phyloP scores from a whole-genome alignment of 805 yeast species.

The Yamadazyma insecticola region DNA sequence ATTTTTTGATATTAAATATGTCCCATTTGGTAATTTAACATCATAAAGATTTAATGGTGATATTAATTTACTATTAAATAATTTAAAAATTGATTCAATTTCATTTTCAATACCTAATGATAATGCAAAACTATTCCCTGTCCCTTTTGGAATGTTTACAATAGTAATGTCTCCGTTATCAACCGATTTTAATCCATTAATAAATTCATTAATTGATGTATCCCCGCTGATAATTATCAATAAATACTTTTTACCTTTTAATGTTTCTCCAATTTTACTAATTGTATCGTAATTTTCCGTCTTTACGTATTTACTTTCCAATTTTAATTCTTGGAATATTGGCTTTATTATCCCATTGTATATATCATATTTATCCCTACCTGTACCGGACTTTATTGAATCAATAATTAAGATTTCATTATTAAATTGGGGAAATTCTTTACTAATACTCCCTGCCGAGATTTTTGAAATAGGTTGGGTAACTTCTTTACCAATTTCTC shows the following conservation, averaged over 20 bases:
- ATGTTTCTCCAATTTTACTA: constrained; percentile 28
- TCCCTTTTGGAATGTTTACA: constrained; percentile 65
- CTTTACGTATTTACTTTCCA: constrained; percentile 36
- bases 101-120: constrained; percentile 44
- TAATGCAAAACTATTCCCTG: constrained; percentile 77
- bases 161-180: constrained; percentile 17
- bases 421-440: no score
- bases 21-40: constrained; percentile 36
- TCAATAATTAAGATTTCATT: constrained; percentile 32
- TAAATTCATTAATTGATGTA: constrained; percentile 73
- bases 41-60: constrained; percentile 42
- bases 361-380: constrained; percentile 29
- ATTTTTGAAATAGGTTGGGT: not conserved
- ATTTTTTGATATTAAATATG: constrained; percentile 12
- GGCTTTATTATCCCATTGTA: constrained; percentile 45
- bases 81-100: constrained; percentile 12
- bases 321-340: constrained; percentile 32
- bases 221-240: constrained; percentile 77
- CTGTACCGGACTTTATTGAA: constrained; percentile 47
- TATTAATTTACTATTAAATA: constrained; percentile 11
- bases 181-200: constrained; percentile 41
- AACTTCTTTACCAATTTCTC: not conserved
- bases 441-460: no score
- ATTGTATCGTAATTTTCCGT: constrained; percentile 42
- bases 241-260: constrained; percentile 25